Conservation (phyloP, 116 monocot species). For the Papilionanthe hybrid region DNA sequence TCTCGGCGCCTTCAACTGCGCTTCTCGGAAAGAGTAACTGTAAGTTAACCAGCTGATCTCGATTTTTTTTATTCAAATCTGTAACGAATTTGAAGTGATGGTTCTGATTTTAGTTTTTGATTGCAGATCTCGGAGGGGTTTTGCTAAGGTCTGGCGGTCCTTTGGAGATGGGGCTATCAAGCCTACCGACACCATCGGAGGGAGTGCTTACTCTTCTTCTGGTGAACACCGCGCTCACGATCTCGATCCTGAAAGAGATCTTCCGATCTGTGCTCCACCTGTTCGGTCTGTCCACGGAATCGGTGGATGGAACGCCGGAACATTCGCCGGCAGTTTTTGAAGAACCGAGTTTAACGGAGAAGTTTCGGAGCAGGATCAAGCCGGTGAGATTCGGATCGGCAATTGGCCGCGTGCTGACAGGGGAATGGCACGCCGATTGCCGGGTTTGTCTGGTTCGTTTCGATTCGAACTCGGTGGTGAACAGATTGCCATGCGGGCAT, state of each 20-base stretch:
- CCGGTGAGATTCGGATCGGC: slow-evolving; percentile 42
- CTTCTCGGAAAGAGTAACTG: not conserved
- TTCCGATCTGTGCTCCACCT: slow-evolving; percentile 39
- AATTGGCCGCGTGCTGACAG: not conserved
- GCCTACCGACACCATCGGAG: slow-evolving; percentile 75
- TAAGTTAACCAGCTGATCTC: not conserved
- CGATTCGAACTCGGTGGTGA: slow-evolving; percentile 72
- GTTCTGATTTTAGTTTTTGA: not conserved
- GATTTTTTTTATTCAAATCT: not conserved
- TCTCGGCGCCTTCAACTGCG: not conserved
- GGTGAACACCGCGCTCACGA: slow-evolving; percentile 59
- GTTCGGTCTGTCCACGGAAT: slow-evolving; percentile 15
- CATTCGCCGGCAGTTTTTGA: not conserved
- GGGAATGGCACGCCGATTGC: slow-evolving; percentile 38
- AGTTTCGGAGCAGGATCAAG: slow-evolving; percentile 50
- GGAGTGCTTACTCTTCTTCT: slow-evolving; percentile 59
- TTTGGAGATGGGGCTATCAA: slow-evolving; percentile 67
- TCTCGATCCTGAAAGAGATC: slow-evolving; percentile 67
- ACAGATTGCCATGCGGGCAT: slow-evolving; percentile 79
- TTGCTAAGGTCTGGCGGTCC: not conserved
- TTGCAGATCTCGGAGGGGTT: not conserved
- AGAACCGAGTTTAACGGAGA: slow-evolving; percentile 42
- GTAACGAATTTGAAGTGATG: not conserved
- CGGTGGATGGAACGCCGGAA: not conserved
- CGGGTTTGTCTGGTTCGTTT: slow-evolving; percentile 75